Conservation (phyloP, 2,329 filamentous ascomycete genomes). For the Venturiaceae sp. region DNA sequence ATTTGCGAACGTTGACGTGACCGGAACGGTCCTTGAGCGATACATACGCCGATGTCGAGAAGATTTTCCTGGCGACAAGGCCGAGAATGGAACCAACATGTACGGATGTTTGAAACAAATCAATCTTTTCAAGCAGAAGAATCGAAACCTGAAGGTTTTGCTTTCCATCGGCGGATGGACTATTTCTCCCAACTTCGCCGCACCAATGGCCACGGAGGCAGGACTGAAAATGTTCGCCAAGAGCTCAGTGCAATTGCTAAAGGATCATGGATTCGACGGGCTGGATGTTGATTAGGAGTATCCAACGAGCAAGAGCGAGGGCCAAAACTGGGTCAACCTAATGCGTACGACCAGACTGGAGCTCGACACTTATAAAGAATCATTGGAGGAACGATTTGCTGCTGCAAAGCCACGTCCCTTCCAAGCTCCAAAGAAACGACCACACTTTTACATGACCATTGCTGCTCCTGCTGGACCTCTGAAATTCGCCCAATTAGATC, state of each 20-base stretch:
- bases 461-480: conserved; percentile 33
- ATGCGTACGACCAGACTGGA: conserved; percentile 27
- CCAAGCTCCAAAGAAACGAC: conserved; percentile 18
- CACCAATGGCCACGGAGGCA: conserved; percentile 51
- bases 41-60: conserved; percentile 57
- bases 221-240: conserved; percentile 59
- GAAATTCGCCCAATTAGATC: conserved; percentile 32
- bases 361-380: conserved; percentile 29
- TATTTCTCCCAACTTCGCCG: conserved; percentile 67
- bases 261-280: conserved; percentile 63
- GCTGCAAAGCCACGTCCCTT: conserved; percentile 20
- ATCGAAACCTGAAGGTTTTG: conserved; percentile 69
- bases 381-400: conserved; percentile 15
- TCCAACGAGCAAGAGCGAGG: conserved; percentile 30
- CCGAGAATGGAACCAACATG: conserved; percentile 59
- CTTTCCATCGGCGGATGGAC: conserved; percentile 80
- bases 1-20: conserved; percentile 79
- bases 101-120: conserved; percentile 74
- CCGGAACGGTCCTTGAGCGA: conserved; percentile 67
- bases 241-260: conserved; percentile 64
- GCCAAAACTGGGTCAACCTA: conserved; percentile 27
- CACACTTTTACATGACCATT: conserved; percentile 33
- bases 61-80: conserved; percentile 62
- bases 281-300: conserved; percentile 41
- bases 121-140: conserved; percentile 62